Evolutionary conservation across 73 alveolate species (phyloP).

Genomic region (Vitrella brassicaformis): DNA sequence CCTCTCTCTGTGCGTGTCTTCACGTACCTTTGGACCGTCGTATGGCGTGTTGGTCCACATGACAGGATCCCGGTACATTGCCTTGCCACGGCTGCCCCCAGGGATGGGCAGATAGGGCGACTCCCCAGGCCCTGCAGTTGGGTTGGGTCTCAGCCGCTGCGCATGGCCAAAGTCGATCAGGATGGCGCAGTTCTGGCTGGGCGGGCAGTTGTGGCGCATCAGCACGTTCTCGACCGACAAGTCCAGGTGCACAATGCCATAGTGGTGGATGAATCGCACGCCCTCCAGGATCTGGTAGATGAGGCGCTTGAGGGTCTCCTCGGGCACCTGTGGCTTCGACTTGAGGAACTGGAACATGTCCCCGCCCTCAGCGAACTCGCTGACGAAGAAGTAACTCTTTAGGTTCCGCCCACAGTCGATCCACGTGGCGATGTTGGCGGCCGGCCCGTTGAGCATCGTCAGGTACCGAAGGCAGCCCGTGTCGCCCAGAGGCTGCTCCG

Average conservation of each 20-base stretch:
- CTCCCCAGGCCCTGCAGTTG: not conserved
- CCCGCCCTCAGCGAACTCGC: no score
- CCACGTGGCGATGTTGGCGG: not conserved
- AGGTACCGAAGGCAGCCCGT: not conserved
- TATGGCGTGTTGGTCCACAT: no score
- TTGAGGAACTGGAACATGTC: no score
- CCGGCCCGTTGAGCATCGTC: not conserved
- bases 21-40: no score
- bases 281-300: not conserved
- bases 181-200: not conserved
- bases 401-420: not conserved
- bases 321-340: no score
- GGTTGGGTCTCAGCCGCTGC: not conserved
- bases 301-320: no score
- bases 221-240: not conserved
- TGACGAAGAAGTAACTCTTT: no score
- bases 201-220: not conserved
- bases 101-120: not conserved
- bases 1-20: no score
- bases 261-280: not conserved
- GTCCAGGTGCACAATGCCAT: not conserved
- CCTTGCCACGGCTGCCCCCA: not conserved
- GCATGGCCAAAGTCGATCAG: not conserved
- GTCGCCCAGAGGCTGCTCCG: not conserved
- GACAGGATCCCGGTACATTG: not conserved